Evolutionary conservation across 23 red algal species (phyloP).

Genomic region (Gracilaria gracilis): DNA sequence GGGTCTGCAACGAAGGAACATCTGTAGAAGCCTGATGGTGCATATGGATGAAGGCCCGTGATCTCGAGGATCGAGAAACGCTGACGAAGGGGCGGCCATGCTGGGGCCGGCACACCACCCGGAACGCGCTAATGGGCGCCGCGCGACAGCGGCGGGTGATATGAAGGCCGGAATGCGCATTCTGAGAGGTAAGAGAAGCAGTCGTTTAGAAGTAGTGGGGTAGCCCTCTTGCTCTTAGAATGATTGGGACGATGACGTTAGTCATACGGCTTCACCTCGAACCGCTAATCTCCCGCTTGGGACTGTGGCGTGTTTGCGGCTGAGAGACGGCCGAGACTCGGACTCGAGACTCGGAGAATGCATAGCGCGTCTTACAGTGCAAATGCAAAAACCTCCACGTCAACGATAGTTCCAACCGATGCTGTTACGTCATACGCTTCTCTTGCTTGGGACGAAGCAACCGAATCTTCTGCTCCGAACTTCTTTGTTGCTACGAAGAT

Average conservation of each 20-base stretch:
- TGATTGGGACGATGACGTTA: not conserved
- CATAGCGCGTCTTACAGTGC: too few species aligned
- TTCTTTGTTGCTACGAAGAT: too few species aligned
- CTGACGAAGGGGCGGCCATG: not conserved
- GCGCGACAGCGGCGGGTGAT: conserved; percentile 2
- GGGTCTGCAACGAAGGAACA: conserved; percentile 15
- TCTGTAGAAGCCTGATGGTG: conserved; percentile 12
- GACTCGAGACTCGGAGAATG: too few species aligned
- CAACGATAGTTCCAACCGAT: too few species aligned
- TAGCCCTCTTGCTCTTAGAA: not conserved
- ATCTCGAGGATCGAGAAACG: not conserved
- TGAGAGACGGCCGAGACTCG: too few species aligned
- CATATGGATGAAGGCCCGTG: conserved; percentile 55
- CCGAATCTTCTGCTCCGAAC: too few species aligned
- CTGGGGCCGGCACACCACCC: not conserved
- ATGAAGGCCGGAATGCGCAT: conserved; percentile 19
- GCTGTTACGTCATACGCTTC: too few species aligned
- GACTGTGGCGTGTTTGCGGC: not conserved
- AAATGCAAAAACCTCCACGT: too few species aligned
- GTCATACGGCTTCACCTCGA: not conserved
- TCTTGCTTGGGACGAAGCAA: too few species aligned
- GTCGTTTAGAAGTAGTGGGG: not conserved
- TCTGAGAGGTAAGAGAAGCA: not conserved
- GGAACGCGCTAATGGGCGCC: not conserved
- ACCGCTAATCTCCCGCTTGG: not conserved